A percentile compares a stretch with the other conserved stretches of the same genome.
Evolutionary conservation across 208 protist species (phyloP).

Genomic region (Leishmania martiniquensis): DNA sequence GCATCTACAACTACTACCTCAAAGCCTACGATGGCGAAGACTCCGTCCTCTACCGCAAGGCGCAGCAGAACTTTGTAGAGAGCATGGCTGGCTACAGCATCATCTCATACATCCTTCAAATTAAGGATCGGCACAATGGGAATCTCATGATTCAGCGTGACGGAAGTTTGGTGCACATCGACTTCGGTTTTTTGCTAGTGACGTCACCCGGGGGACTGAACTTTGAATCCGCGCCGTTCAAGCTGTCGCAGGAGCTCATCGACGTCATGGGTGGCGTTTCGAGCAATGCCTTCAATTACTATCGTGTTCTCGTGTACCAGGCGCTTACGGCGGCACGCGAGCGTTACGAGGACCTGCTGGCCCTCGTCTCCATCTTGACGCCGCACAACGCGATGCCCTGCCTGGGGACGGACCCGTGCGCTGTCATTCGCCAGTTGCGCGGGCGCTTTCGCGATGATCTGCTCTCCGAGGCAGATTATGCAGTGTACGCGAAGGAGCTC

Average conservation of each 20-base stretch:
- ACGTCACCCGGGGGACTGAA: constrained; percentile 96
- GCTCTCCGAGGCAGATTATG: constrained; percentile 82
- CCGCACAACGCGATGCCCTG: constrained; percentile 88
- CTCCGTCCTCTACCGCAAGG: constrained; percentile 54
- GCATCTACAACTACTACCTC: constrained; percentile 82
- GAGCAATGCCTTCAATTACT: constrained; percentile 88
- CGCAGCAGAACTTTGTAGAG: constrained; percentile 94
- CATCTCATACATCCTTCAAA: constrained; percentile 94
- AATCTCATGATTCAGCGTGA: constrained; percentile 94
- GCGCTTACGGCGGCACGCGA: constrained; percentile 78
- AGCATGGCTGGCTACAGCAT: constrained; percentile 95
- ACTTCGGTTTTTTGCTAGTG: constrained; percentile 98
- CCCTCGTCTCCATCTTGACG: constrained; percentile 87
- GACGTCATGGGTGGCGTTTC: constrained; percentile 89
- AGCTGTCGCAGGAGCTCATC: constrained; percentile 92
- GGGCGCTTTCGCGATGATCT: constrained; percentile 86
- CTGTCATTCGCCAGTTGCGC: constrained; percentile 70
- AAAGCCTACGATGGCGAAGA: constrained; percentile 70
- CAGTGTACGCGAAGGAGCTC: constrained; percentile 82
- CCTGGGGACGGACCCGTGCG: constrained; percentile 73
- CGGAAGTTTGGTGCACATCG: constrained; percentile 97
- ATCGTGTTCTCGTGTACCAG: constrained; percentile 87
- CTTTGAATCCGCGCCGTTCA: constrained; percentile 95
- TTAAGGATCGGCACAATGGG: constrained; percentile 96
- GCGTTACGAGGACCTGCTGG: constrained; percentile 78